Percentiles rank a stretch among this genome's conserved stretches.
phyloP scores from a whole-genome alignment of 140 eudicot species.

The Senecio squalidus region DNA sequence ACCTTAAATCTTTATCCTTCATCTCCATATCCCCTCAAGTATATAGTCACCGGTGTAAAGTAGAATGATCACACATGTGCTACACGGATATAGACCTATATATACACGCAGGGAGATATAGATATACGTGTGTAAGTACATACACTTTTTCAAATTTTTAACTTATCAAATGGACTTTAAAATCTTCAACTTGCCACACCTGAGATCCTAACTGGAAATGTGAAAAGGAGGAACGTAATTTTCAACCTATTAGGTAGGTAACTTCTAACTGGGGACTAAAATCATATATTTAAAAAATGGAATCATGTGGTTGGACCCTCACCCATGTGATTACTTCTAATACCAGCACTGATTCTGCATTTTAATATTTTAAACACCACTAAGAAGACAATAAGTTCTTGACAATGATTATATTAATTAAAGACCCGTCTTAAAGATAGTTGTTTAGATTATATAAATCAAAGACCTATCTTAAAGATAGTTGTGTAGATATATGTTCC shows the following conservation, averaged over 20 bases:
- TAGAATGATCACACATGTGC: neutral
- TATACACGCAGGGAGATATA: neutral
- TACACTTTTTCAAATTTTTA: neutral
- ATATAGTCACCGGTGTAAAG: neutral
- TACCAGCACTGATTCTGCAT: constrained; percentile 5
- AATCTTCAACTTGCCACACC: neutral
- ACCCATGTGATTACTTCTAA: constrained; percentile 9
- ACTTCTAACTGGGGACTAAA: neutral
- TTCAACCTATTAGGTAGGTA: constrained; percentile 4
- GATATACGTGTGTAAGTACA: neutral
- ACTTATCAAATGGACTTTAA: neutral
- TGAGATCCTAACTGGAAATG: neutral
- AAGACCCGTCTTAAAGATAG: constrained; percentile 2
- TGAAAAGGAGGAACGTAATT: neutral
- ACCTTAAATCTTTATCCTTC: constrained; percentile 23
- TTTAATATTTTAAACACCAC: constrained; percentile 11
- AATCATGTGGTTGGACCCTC: neutral
- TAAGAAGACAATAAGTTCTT: neutral
- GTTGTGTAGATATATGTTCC: constrained; percentile 9
- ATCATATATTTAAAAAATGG: neutral
- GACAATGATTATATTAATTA: neutral
- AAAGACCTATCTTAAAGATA: constrained; percentile 12
- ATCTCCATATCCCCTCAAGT: neutral
- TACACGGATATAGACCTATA: no score
- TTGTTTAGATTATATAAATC: neutral